These are phyloP conservation scores for Phoenix roebelenii DNA, from an alignment of 176 grass and related monocot genomes.

Conservation along the genomic window DNA sequence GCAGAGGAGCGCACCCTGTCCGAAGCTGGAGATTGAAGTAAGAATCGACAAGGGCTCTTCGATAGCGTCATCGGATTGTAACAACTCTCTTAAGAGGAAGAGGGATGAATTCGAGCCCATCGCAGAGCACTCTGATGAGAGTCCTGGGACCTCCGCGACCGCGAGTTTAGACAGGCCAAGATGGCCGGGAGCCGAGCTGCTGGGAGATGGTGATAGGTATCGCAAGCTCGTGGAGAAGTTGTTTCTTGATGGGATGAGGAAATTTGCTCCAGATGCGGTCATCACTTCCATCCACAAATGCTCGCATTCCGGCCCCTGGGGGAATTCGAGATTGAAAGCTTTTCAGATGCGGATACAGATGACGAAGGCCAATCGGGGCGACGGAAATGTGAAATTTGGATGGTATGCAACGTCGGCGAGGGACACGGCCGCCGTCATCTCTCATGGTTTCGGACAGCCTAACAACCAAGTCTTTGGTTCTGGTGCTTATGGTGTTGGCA, in stretches of 20 bases:
- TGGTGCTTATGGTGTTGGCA: conserved; percentile 43
- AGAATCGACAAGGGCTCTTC: neutral
- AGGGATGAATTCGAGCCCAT: conserved; percentile 13
- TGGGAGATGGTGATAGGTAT: conserved; percentile 36
- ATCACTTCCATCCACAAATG: conserved; percentile 57
- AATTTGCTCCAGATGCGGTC: neutral
- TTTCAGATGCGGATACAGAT: conserved; percentile 41
- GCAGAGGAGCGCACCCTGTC: neutral
- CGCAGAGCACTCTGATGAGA: conserved; percentile 28
- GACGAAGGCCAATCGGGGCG: conserved; percentile 29
- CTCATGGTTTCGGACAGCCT: conserved; percentile 28
- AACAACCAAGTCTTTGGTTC: conserved; percentile 24
- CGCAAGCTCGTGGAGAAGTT: conserved; percentile 54
- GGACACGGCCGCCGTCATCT: conserved; percentile 36
- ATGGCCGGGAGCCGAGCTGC: conserved; percentile 14
- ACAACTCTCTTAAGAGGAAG: conserved; percentile 2
- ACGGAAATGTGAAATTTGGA: conserved; percentile 36
- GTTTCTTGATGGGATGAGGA: conserved; percentile 39
- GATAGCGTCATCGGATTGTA: neutral
- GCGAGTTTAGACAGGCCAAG: conserved; percentile 1
- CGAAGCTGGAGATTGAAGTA: neutral
- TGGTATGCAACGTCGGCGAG: conserved; percentile 51
- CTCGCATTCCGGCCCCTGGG: neutral
- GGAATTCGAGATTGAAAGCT: conserved; percentile 21
- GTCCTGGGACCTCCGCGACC: conserved; percentile 1